phyloP scores from a whole-genome alignment of 2,329 filamentous ascomycete species.

The Pleoardoris graminearum region DNA sequence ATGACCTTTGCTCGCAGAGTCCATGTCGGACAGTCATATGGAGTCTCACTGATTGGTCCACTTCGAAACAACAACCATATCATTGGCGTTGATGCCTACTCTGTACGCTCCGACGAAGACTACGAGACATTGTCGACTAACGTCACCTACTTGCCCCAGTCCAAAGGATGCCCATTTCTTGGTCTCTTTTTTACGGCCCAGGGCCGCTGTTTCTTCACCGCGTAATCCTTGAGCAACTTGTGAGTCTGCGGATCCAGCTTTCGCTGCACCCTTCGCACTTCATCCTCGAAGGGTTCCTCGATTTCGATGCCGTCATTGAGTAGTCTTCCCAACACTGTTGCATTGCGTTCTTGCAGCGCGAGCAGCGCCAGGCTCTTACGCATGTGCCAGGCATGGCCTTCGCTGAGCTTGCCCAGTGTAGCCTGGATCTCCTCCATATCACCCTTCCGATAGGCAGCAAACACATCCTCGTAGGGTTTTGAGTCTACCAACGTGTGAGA shows the following conservation, averaged over 20 bases:
- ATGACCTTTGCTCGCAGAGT: too few species aligned
- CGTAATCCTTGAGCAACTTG: neutral
- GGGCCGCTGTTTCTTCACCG: neutral
- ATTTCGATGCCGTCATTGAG: neutral
- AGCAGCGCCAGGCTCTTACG: neutral
- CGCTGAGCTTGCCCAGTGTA: neutral
- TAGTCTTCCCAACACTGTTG: neutral
- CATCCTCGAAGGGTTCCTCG: neutral
- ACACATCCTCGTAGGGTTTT: neutral
- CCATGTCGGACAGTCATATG: neutral
- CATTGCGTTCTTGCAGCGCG: neutral
- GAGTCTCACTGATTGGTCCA: neutral
- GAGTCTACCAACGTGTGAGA: neutral
- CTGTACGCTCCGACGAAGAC: neutral
- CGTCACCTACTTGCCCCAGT: neutral
- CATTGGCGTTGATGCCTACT: neutral
- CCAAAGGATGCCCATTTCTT: neutral
- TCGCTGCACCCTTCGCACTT: neutral
- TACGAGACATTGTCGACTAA: neutral
- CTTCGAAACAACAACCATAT: neutral
- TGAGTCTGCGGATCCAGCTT: neutral
- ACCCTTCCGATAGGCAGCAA: neutral
- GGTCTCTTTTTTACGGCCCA: slow-evolving; percentile 1
- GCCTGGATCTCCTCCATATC: neutral
- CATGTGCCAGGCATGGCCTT: neutral